phyloP scores from a whole-genome alignment of 2,329 filamentous ascomycete species.

The Colletotrichum echinochloae region DNA sequence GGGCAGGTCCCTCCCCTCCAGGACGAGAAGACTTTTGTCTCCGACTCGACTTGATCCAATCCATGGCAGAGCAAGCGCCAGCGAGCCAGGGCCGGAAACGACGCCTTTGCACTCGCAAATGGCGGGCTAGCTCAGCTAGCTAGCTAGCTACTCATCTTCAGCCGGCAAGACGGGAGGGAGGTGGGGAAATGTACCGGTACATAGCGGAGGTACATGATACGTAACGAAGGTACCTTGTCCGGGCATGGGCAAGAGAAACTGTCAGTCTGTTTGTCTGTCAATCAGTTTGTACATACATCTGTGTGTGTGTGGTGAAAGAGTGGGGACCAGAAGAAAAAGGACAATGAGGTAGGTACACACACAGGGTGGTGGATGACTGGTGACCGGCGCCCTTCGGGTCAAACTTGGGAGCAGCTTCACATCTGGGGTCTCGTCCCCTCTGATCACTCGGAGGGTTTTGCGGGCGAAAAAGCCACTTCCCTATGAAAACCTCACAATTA shows the following conservation, averaged over 20 bases:
- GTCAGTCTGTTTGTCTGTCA: no score
- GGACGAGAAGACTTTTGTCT: slow-evolving; percentile 13
- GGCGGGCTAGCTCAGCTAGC: no score
- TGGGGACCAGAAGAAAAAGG: not conserved
- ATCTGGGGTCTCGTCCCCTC: not conserved
- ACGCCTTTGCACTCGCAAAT: slow-evolving; percentile 33
- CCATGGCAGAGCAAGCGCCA: slow-evolving; percentile 27
- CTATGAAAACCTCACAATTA: no score
- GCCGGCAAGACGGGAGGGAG: slow-evolving; percentile 29
- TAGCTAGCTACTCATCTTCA: slow-evolving; percentile 26
- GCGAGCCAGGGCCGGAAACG: slow-evolving; percentile 24
- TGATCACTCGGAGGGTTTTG: no score
- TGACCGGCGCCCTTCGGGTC: slow-evolving; percentile 31
- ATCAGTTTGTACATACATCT: no score
- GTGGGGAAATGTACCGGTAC: slow-evolving; percentile 40
- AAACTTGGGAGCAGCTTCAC: slow-evolving; percentile 7
- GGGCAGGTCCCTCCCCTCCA: not conserved
- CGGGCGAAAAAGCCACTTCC: no score
- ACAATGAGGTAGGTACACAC: not conserved
- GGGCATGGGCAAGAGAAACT: no score
- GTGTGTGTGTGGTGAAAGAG: slow-evolving; percentile 4
- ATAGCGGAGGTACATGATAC: slow-evolving; percentile 29
- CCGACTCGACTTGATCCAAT: slow-evolving; percentile 17
- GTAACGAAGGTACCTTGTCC: slow-evolving; percentile 15
- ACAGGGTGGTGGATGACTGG: slow-evolving; percentile 4